Evolutionary conservation across 2,329 filamentous ascomycete species (phyloP), one percentile per base, ranked within the genome.

Genomic region (Drechslerella coelobrocha): DNA sequence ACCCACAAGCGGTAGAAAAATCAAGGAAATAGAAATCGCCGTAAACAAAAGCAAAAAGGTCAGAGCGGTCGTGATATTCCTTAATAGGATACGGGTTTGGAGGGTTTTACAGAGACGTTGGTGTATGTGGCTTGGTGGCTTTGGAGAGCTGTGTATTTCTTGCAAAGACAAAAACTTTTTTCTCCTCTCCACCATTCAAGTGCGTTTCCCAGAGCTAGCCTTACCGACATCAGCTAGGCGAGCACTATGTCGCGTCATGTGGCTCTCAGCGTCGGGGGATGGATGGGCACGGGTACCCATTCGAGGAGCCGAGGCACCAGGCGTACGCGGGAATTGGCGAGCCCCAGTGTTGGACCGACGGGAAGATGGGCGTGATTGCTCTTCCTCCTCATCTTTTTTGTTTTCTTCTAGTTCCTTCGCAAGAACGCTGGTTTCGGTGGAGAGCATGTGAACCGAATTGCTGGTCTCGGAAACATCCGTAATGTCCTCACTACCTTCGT

Each of bases 221-320:
- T 52, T 69, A 9, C n/a, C 41, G 12, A 14, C 34, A 0, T 60
- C 59, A 10, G 66, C 54, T 26, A 71, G 66, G 7, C 66, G 47
- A 19, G 66, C 51, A 6, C 59, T 63, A 45, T 63, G 55, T 23
- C 66, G 66, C 17, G 66, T 51, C 24, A 14, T 9, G 19, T 26
- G 54, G 39, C 27, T 34, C 9, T 69, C 59, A 26, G 39, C 37
- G 23, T 55, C 66, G 10, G 66, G 66, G 8, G 66, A 63, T 14
- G 59, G 66, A 27, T 71, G 66, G 26, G 66, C 59, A 19, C 66
- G 59, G 1, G 66, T 71, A 1, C 53, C 59, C 66, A 71, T 71
- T 10, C 66, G 66, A 27, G 56, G 21, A 21, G 59, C 12, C 2
- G 65, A 47, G 1, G 39, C 53, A 37, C 54, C 39, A 29, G 65